Percentiles rank a stretch among this genome's conserved stretches.
These are phyloP conservation scores for Pseudopyrenochaeta lycopersici DNA, from an alignment of 2,329 filamentous ascomycete species.

Conservation along the genomic window DNA sequence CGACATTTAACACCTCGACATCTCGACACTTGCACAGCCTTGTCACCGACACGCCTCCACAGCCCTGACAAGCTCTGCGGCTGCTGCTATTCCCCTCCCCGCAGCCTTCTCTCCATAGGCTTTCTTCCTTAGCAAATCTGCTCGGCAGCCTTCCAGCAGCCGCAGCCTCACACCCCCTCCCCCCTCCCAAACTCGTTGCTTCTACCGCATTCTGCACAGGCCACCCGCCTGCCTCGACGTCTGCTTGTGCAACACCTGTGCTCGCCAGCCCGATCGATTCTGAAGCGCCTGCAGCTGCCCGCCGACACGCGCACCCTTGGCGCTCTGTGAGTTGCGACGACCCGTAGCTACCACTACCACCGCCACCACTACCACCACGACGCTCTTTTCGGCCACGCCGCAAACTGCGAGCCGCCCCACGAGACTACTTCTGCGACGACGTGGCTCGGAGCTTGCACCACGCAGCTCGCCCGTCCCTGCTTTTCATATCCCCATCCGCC, in stretches of 20 bases:
- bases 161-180: too few relatives aligned
- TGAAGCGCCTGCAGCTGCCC: conserved; percentile 30
- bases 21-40: too few relatives aligned
- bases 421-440: conserved; percentile 26
- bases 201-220: conserved; percentile 32
- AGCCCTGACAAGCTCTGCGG: neutral
- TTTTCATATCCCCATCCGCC: conserved; percentile 11
- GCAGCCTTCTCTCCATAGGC: neutral
- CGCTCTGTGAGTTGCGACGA: neutral
- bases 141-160: neutral
- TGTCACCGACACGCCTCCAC: too few relatives aligned
- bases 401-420: conserved; percentile 33
- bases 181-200: conserved; percentile 8
- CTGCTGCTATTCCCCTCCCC: neutral
- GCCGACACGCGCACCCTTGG: too few relatives aligned
- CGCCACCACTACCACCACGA: conserved; percentile 10
- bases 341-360: conserved; percentile 27
- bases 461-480: conserved; percentile 5
- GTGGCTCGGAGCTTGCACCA: conserved; percentile 21
- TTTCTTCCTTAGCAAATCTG: too few relatives aligned
- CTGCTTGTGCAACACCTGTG: conserved; percentile 32
- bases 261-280: conserved; percentile 30
- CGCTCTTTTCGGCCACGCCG: conserved; percentile 18
- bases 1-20: too few relatives aligned
- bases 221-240: conserved; percentile 27